Conservation (phyloP, 371 early-diverging fungal species). For the Zychaea mexicana region DNA sequence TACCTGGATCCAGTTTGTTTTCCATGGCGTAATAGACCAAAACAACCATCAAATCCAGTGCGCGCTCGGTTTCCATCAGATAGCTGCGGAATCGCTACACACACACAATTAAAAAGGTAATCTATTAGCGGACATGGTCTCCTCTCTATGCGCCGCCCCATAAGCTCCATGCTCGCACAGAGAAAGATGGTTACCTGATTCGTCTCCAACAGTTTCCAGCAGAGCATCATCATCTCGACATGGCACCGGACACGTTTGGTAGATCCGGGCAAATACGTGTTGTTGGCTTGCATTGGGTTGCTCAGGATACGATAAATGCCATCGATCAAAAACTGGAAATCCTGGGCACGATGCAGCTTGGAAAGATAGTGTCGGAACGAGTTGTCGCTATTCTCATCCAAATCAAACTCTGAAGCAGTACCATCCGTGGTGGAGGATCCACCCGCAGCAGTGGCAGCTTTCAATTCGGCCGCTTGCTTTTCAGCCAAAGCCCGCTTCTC, state of each 20-base stretch:
- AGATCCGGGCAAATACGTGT: slow-evolving; percentile 79
- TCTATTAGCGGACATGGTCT: too few relatives aligned
- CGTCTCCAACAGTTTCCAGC: slow-evolving; percentile 80
- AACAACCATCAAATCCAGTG: slow-evolving; percentile 63
- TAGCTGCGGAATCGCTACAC: slow-evolving; percentile 66
- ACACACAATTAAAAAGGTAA: background rate
- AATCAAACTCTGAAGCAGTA: background rate
- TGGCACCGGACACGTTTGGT: slow-evolving; percentile 71
- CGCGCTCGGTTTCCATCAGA: slow-evolving; percentile 71
- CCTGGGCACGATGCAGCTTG: slow-evolving; percentile 76
- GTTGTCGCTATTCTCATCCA: slow-evolving; percentile 51
- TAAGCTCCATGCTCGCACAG: too few relatives aligned
- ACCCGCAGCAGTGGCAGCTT: slow-evolving; percentile 8
- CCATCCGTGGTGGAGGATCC: background rate
- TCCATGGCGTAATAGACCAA: slow-evolving; percentile 69
- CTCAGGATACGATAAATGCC: slow-evolving; percentile 77
- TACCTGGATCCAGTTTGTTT: slow-evolving; percentile 64
- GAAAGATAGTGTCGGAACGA: slow-evolving; percentile 75
- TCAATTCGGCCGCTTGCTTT: slow-evolving; percentile 6
- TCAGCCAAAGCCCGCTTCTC: slow-evolving; percentile 22
- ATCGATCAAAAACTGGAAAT: slow-evolving; percentile 75
- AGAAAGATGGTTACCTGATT: slow-evolving; percentile 82
- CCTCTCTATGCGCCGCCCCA: too few relatives aligned
- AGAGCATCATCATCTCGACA: slow-evolving; percentile 79
- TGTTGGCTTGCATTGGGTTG: slow-evolving; percentile 75